Conservation (phyloP, 495 filamentous ascomycete genomes). For the Hyaloscypha variabilis region DNA sequence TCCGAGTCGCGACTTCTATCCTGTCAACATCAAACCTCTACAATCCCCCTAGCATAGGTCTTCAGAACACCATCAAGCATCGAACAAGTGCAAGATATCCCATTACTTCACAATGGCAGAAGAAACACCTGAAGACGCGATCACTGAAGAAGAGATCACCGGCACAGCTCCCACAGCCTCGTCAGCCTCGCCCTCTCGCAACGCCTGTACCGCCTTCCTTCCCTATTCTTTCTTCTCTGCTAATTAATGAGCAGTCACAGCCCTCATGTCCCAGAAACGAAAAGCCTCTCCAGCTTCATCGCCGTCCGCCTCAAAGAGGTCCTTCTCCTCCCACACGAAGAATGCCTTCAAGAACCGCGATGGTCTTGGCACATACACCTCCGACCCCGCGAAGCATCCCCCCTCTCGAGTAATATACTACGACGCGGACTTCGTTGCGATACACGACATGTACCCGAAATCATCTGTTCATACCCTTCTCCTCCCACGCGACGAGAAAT, state of each 20-base stretch:
- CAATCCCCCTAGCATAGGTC: not conserved
- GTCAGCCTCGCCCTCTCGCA: conserved; percentile 30
- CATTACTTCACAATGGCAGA: not conserved
- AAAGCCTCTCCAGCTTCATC: conserved; percentile 28
- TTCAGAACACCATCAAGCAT: not conserved
- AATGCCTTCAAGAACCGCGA: conserved; percentile 44
- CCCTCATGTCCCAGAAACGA: conserved; percentile 67
- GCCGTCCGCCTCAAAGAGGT: conserved; percentile 35
- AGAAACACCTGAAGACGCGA: conserved; percentile 32
- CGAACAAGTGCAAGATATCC: not conserved
- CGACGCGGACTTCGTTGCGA: conserved; percentile 72
- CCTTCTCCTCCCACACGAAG: not conserved
- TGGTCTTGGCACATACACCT: conserved; percentile 64
- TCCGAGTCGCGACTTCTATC: not conserved
- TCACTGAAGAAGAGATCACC: conserved; percentile 39
- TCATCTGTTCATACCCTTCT: conserved; percentile 83
- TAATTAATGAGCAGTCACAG: conserved; percentile 53
- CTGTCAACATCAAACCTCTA: not conserved
- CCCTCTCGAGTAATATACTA: conserved; percentile 66
- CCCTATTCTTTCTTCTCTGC: not conserved
- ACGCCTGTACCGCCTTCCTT: conserved; percentile 36
- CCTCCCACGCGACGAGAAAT: conserved; percentile 69
- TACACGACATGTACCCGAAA: conserved; percentile 86
- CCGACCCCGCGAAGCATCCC: conserved; percentile 57
- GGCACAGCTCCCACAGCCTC: conserved; percentile 31